Evolutionary conservation across 768 basidiomycete genomes (phyloP).

Genomic region (Atractiella rhizophila): DNA sequence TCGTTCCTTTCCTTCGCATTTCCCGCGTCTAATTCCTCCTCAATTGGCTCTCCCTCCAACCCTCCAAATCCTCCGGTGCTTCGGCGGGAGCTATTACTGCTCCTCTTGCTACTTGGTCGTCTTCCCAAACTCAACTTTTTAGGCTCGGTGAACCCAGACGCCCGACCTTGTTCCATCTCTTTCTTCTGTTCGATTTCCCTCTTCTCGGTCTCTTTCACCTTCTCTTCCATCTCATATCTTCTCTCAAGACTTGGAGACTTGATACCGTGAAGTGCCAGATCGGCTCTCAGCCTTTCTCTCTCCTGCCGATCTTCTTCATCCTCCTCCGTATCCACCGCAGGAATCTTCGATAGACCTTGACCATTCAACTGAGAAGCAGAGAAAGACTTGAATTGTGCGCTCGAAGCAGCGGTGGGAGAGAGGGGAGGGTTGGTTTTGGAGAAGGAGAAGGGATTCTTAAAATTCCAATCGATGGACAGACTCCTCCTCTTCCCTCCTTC

Average conservation of each 20-base stretch:
- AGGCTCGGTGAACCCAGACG: constrained; percentile 52
- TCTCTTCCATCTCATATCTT: constrained; percentile 30
- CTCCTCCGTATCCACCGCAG: constrained; percentile 63
- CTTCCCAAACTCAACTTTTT: not conserved
- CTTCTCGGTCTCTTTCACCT: constrained; percentile 57
- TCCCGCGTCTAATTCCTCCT: not conserved
- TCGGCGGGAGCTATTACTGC: not conserved
- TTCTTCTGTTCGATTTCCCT: constrained; percentile 45
- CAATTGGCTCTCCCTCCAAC: not conserved
- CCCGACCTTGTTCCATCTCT: constrained; percentile 47
- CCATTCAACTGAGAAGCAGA: constrained; percentile 18
- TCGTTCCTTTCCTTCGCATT: too few species aligned
- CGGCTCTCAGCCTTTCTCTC: constrained; percentile 61
- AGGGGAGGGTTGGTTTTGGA: constrained; percentile 29
- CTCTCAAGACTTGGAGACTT: constrained; percentile 24
- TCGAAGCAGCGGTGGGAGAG: constrained; percentile 37
- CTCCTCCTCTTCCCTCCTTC: constrained; percentile 7
- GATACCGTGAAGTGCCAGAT: constrained; percentile 86
- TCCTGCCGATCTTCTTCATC: constrained; percentile 78
- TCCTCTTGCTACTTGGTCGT: constrained; percentile 1
- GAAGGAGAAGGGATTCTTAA: constrained; percentile 29
- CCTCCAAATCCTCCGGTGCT: not conserved
- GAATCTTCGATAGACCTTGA: constrained; percentile 22
- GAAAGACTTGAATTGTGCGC: constrained; percentile 23
- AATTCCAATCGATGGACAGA: constrained; percentile 30